Conservation (phyloP, 305 asterid species). For the Ajuga reptans region DNA sequence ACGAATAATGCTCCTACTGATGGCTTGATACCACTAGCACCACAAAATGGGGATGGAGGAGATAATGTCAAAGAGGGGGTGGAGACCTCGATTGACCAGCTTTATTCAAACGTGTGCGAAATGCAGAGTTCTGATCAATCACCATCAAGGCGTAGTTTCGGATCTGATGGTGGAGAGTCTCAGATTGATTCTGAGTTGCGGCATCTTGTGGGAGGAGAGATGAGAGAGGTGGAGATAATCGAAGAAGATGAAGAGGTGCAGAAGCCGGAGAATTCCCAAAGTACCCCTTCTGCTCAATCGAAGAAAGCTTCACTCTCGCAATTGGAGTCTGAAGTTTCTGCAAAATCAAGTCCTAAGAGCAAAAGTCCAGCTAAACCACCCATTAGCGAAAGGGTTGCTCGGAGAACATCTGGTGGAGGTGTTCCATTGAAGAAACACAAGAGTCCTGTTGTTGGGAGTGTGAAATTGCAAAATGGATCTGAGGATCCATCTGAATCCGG, state of each 20-base stretch:
- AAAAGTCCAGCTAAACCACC: slow-evolving; percentile 39
- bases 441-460: slow-evolving; percentile 28
- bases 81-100: slow-evolving; percentile 78
- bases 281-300: slow-evolving; percentile 31
- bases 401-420: slow-evolving; percentile 31
- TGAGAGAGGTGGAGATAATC: slow-evolving; percentile 74
- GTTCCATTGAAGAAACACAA: slow-evolving; percentile 33
- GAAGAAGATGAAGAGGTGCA: slow-evolving; percentile 68
- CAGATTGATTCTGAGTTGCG: slow-evolving; percentile 74
- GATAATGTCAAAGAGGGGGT: slow-evolving; percentile 31
- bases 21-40: slow-evolving; percentile 30
- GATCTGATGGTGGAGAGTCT: slow-evolving; percentile 87
- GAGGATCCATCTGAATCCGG: slow-evolving; percentile 44
- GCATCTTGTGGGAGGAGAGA: slow-evolving; percentile 80
- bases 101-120: slow-evolving; percentile 78
- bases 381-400: slow-evolving; percentile 29
- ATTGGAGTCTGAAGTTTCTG: slow-evolving; percentile 42
- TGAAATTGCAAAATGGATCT: slow-evolving; percentile 38
- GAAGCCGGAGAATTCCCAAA: slow-evolving; percentile 37
- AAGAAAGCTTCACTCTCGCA: slow-evolving; percentile 37
- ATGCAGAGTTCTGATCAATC: slow-evolving; percentile 95
- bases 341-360: slow-evolving; percentile 46
- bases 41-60: slow-evolving; percentile 29
- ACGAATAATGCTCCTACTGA: slow-evolving; percentile 21
- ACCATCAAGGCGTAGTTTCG: slow-evolving; percentile 73